phyloP scores from a whole-genome alignment of 1,284 basidiomycete genomes.

The Rhodotorula sp. region DNA sequence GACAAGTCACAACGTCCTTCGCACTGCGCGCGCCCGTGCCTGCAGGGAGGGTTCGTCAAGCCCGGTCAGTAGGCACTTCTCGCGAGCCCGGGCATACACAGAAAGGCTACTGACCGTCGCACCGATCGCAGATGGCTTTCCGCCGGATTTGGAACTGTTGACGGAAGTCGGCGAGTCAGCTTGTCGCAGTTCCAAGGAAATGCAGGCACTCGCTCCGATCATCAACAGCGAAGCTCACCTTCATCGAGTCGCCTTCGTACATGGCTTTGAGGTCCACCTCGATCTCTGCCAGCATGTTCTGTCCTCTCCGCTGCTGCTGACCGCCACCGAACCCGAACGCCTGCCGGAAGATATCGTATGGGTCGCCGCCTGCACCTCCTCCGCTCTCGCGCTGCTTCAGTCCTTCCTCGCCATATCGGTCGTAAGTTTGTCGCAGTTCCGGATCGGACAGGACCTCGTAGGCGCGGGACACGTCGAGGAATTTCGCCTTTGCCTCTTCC shows the following conservation, averaged over 20 bases:
- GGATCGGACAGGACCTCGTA: conserved; percentile 86
- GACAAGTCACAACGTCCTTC: conserved; percentile 75
- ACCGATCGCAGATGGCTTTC: conserved; percentile 84
- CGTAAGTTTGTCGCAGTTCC: conserved; percentile 88
- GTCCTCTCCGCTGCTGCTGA: conserved; percentile 74
- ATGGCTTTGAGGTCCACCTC: conserved; percentile 82
- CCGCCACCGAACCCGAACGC: conserved; percentile 79
- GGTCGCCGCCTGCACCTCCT: conserved; percentile 65
- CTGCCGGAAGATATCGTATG: conserved; percentile 87
- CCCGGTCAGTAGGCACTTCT: too few relatives aligned
- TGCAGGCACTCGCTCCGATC: conserved; percentile 12
- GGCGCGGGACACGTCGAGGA: conserved; percentile 56
- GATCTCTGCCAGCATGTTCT: conserved; percentile 77
- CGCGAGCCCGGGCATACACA: too few relatives aligned
- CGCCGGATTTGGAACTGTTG: conserved; percentile 81
- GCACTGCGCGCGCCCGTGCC: conserved; percentile 78
- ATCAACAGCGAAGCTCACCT: conserved; percentile 57
- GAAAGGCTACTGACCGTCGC: conserved; percentile 59
- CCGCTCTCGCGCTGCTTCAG: conserved; percentile 64
- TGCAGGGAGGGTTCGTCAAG: background rate
- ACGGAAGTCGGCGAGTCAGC: background rate
- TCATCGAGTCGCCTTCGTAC: conserved; percentile 77
- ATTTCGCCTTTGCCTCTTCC: conserved; percentile 52
- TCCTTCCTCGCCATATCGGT: conserved; percentile 77
- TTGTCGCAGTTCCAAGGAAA: background rate